Conservation (phyloP, 371 early-diverging fungal species). For the Zopfochytrium polystomum region DNA sequence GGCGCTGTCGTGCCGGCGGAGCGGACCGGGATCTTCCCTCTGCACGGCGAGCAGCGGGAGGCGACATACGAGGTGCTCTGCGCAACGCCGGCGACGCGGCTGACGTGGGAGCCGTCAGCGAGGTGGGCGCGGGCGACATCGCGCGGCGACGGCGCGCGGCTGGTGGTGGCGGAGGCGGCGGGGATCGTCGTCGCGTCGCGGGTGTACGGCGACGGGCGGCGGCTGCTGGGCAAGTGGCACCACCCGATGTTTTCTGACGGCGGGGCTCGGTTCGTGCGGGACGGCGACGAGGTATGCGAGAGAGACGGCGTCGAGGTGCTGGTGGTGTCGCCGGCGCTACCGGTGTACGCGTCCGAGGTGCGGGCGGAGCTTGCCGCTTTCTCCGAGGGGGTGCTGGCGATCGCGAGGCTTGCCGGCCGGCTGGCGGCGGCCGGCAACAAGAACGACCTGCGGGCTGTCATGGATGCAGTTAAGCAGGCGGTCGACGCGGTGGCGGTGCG, state of each 20-base stretch:
- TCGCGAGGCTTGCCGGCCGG: background rate
- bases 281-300: background rate
- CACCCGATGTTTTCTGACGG: background rate
- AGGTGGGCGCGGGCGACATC: background rate
- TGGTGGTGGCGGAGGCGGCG: background rate
- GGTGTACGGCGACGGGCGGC: background rate
- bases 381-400: background rate
- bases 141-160: background rate
- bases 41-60: background rate
- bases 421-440: background rate
- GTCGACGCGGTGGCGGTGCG: background rate
- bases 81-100: background rate
- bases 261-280: background rate
- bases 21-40: background rate
- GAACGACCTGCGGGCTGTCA: background rate
- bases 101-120: background rate
- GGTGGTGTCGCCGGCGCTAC: background rate
- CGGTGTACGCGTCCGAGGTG: background rate
- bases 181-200: slow-evolving; percentile 1
- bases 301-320: background rate
- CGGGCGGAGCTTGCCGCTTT: background rate
- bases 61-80: background rate
- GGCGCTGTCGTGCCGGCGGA: background rate
- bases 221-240: background rate
- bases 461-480: background rate